Conservation (phyloP, 2,329 filamentous ascomycete species). For the Neurospora sp. region DNA sequence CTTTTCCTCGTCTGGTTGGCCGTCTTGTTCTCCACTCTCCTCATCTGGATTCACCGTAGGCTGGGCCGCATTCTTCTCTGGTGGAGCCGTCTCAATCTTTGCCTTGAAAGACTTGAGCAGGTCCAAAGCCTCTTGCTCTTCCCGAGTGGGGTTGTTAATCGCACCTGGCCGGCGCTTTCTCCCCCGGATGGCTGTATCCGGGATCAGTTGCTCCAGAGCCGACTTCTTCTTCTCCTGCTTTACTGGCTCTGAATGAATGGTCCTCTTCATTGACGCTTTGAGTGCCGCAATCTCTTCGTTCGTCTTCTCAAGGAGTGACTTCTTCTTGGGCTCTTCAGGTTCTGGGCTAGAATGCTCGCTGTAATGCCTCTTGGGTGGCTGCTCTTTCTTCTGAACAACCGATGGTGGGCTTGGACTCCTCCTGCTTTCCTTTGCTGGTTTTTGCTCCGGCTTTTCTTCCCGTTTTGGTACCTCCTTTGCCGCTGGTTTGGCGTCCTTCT, state of each 20-base stretch:
- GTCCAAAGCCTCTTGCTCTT: slow-evolving; percentile 56
- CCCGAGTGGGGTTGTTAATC: slow-evolving; percentile 37
- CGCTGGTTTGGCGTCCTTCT: slow-evolving; percentile 17
- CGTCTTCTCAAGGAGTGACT: slow-evolving; percentile 53
- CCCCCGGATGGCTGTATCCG: slow-evolving; percentile 57
- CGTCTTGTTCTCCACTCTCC: slow-evolving; percentile 19
- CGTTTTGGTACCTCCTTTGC: slow-evolving; percentile 18
- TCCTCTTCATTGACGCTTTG: slow-evolving; percentile 72
- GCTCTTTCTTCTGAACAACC: slow-evolving; percentile 6
- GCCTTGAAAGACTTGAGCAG: slow-evolving; percentile 71
- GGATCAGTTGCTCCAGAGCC: slow-evolving; percentile 63
- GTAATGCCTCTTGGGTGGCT: slow-evolving; percentile 5
- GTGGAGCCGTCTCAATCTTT: slow-evolving; percentile 51
- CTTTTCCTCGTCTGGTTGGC: slow-evolving; percentile 59
- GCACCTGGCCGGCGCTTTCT: slow-evolving; percentile 58
- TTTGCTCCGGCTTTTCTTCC: background rate
- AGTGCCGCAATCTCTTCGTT: slow-evolving; percentile 74
- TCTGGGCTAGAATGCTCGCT: slow-evolving; percentile 12
- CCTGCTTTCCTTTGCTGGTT: slow-evolving; percentile 1
- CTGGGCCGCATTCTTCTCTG: slow-evolving; percentile 26
- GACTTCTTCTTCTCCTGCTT: slow-evolving; percentile 51
- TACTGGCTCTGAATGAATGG: slow-evolving; percentile 37
- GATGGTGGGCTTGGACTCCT: slow-evolving; percentile 8
- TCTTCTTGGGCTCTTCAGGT: slow-evolving; percentile 22
- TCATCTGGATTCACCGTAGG: slow-evolving; percentile 16